Evolutionary conservation across 495 filamentous ascomycete species (phyloP).

Genomic region (Annulohypoxylon nitens): DNA sequence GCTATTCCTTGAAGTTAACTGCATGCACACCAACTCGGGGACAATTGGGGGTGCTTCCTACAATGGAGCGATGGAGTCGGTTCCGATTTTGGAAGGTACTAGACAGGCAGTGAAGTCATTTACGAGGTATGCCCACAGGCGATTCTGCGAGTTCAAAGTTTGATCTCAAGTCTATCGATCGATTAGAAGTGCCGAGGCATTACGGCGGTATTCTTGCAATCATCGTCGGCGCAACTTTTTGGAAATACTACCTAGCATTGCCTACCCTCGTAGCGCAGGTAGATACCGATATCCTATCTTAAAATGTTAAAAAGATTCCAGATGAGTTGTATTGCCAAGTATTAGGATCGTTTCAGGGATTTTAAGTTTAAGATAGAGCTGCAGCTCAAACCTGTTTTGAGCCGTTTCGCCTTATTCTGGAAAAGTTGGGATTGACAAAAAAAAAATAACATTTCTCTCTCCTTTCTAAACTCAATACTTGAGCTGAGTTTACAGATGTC

Average conservation of each 20-base stretch:
- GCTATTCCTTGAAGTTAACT: conserved; percentile 5
- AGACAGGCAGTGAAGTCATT: neutral
- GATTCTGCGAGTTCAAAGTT: neutral
- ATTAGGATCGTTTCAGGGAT: conserved; percentile 4
- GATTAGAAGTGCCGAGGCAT: neutral
- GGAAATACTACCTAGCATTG: neutral
- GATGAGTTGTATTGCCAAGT: neutral
- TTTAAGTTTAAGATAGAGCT: conserved; percentile 16
- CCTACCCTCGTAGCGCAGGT: neutral
- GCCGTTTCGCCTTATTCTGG: conserved; percentile 4
- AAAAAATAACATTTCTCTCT: neutral
- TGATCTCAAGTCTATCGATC: neutral
- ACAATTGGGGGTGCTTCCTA: neutral
- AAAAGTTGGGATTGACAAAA: neutral
- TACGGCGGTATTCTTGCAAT: neutral
- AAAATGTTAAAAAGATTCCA: neutral
- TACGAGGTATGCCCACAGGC: neutral
- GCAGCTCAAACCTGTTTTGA: neutral
- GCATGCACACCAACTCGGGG: neutral
- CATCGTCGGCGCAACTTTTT: neutral
- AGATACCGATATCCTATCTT: neutral
- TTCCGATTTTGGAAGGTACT: conserved; percentile 18
- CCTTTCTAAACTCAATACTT: neutral
- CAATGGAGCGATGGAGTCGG: conserved; percentile 5
- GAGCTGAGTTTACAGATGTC: conserved; percentile 12